Evolutionary conservation across 2,329 filamentous ascomycete genomes (phyloP).

Genomic region (Fusarium phyllophilum): DNA sequence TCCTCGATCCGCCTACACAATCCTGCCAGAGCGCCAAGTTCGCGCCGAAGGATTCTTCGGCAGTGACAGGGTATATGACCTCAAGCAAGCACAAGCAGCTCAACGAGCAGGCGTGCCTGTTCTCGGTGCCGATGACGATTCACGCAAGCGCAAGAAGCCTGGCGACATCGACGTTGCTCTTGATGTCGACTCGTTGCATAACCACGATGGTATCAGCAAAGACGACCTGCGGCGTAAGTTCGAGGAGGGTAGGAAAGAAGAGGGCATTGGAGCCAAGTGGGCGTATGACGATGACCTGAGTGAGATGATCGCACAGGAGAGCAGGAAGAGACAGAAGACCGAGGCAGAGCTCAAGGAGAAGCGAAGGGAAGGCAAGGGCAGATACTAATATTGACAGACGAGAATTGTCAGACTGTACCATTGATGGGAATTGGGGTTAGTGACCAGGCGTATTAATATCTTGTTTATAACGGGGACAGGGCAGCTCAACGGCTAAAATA

Average conservation of each 20-base stretch:
- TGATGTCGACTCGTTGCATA: slow-evolving; percentile 82
- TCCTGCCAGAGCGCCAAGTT: slow-evolving; percentile 88
- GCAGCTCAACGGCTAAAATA: slow-evolving; percentile 31
- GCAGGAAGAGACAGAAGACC: slow-evolving; percentile 87
- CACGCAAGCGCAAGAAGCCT: slow-evolving; percentile 90
- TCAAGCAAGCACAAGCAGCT: slow-evolving; percentile 63
- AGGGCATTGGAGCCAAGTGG: slow-evolving; percentile 75
- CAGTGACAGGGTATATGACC: slow-evolving; percentile 91
- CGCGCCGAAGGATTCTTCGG: slow-evolving; percentile 94
- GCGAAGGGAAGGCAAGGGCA: slow-evolving; percentile 66
- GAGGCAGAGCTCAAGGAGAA: slow-evolving; percentile 82
- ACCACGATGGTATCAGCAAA: slow-evolving; percentile 81
- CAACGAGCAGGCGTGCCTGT: slow-evolving; percentile 70
- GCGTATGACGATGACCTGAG: slow-evolving; percentile 87
- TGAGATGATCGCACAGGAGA: slow-evolving; percentile 96
- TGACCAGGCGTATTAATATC: slow-evolving; percentile 35
- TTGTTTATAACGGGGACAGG: slow-evolving; percentile 31
- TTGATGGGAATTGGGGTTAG: slow-evolving; percentile 19
- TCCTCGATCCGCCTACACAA: slow-evolving; percentile 84
- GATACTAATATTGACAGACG: slow-evolving; percentile 51
- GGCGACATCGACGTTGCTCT: slow-evolving; percentile 95
- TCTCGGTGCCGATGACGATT: slow-evolving; percentile 82
- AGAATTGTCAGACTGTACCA: slow-evolving; percentile 23
- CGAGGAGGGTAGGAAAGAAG: slow-evolving; percentile 74
- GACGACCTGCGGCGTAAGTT: slow-evolving; percentile 85